phyloP scores from a whole-genome alignment of 305 asterid species.

The Fraxinus greggii region DNA sequence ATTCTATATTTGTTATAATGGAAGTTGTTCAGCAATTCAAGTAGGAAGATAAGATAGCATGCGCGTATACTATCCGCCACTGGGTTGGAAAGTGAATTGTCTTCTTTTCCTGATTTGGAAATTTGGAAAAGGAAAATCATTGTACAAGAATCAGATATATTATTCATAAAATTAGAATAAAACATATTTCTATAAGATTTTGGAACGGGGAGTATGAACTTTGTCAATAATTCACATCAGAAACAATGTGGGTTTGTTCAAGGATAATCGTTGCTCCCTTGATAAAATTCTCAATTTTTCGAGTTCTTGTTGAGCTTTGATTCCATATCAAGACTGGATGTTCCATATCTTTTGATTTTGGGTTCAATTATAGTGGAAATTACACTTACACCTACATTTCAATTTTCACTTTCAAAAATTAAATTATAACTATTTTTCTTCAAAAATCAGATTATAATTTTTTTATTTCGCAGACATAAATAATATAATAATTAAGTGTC shows the following conservation, averaged over 20 bases:
- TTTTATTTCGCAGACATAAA: too few relatives aligned
- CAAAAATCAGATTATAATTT: too few relatives aligned
- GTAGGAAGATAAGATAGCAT: not conserved
- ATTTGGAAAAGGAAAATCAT: not conserved
- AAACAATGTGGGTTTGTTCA: not conserved
- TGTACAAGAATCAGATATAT: not conserved
- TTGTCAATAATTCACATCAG: not conserved
- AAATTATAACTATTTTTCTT: too few relatives aligned
- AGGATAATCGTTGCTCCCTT: not conserved
- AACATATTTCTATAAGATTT: not conserved
- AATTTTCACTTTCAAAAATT: too few relatives aligned
- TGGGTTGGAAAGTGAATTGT: not conserved
- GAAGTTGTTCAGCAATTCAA: not conserved
- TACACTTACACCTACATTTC: too few relatives aligned
- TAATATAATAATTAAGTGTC: too few relatives aligned
- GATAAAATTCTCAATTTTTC: too few relatives aligned
- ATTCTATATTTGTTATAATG: not conserved
- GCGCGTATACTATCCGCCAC: not conserved
- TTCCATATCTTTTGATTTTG: not conserved
- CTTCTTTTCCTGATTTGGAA: not conserved
- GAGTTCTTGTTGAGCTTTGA: not conserved
- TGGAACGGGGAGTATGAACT: not conserved
- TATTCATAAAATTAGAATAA: not conserved
- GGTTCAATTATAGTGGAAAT: too few relatives aligned
- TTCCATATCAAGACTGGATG: too few relatives aligned